Evolutionary conservation across 805 yeast species (phyloP), one percentile per base, ranked within the genome.

Genomic region (Yarrowia osloensis): DNA sequence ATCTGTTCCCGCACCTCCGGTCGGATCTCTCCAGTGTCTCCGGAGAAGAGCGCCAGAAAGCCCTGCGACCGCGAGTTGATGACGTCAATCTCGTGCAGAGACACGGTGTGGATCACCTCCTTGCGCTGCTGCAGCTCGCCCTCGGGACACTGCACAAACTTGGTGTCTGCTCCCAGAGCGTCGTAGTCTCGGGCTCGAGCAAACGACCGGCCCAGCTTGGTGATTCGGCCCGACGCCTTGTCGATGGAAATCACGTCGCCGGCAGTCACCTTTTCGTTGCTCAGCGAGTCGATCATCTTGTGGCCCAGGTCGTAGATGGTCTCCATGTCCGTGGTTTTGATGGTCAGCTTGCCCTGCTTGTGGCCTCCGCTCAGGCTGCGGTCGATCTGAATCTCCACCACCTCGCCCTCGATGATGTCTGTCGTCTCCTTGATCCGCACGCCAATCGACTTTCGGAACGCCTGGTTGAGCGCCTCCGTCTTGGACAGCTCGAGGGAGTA

Each of bases 41-140:
- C 97, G 59, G 96, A 89, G 74, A 95, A 90, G 69, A 95, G 84
- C 19, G 98, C 98, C 75, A 95, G 84, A 74, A 96, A 96, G 33
- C 99, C 99, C 79, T 95, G 99, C 21, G 97, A 93, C 77, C 97
- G 88, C 17, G 98, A 92, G 80, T 95, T 95, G 76, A 96, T 96
- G 66, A 94, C 97, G 79, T 95, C 99, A 73, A 95, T 90, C 78
- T 95, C 99, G 79, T 95, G 98, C 72, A 95, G 82, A 1, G 98
- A 91, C n/a, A 95, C 98, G 1, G 97, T 96, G 79, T 95, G 99
- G 39, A 93, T 97, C 39, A 92, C 96, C 75, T 92, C 96, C 76
- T 91, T 91, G 74, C 98, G 87, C 76, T 91, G 90, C 81, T 95
- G 99, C 75, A 95, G 85, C 81, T 95, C 99, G 67, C 99, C 99